phyloP scores from a whole-genome alignment of 2,329 filamentous ascomycete species.

The Teratosphaeria zuluensis region DNA sequence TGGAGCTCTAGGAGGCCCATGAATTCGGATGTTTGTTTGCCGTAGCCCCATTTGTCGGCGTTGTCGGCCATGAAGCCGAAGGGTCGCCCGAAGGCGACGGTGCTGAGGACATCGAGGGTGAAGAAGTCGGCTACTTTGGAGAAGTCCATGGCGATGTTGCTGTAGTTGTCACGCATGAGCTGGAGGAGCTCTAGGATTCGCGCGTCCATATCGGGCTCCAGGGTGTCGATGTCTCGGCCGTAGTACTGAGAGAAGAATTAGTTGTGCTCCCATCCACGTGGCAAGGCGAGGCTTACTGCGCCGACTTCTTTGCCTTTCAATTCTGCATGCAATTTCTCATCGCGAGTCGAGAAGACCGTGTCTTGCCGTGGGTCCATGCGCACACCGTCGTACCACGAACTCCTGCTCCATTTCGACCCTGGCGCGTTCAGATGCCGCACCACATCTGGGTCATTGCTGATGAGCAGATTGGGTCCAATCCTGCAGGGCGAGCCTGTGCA shows the following conservation, averaged over 20 bases:
- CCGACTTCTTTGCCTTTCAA: constrained; percentile 32
- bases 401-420: constrained; percentile 20
- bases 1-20: constrained; percentile 16
- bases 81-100: constrained; percentile 42
- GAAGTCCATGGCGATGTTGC: constrained; percentile 37
- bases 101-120: constrained; percentile 47
- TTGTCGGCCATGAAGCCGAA: constrained; percentile 45
- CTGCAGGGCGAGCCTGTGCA: constrained; percentile 32
- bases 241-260: constrained; percentile 37
- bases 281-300: background rate
- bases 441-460: constrained; percentile 42
- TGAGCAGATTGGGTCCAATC: constrained; percentile 40
- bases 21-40: constrained; percentile 12
- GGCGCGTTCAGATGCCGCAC: constrained; percentile 36
- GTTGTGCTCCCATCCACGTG: constrained; percentile 36
- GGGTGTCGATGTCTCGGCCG: constrained; percentile 43
- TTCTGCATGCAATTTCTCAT: constrained; percentile 39
- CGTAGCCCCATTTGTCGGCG: constrained; percentile 30
- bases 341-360: constrained; percentile 44
- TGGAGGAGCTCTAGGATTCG: constrained; percentile 38
- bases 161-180: constrained; percentile 42
- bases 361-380: constrained; percentile 46
- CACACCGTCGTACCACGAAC: constrained; percentile 40
- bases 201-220: constrained; percentile 42
- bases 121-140: constrained; percentile 43